Conservation (phyloP, 2,329 filamentous ascomycete genomes). For the Epichloe aotearoae region DNA sequence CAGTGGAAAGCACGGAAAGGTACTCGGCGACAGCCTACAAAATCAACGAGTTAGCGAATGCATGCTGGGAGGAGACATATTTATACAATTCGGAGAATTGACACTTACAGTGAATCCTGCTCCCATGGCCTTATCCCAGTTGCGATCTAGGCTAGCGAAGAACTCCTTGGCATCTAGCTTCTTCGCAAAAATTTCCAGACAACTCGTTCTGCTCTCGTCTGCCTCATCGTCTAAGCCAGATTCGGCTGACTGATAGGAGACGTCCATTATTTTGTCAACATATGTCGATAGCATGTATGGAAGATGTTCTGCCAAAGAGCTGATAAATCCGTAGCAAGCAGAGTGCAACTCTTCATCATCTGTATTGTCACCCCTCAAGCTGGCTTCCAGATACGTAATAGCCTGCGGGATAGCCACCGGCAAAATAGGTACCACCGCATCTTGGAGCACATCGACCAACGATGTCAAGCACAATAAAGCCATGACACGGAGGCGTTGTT, state of each 20-base stretch:
- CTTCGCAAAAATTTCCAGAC: slow-evolving; percentile 61
- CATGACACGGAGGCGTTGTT: slow-evolving; percentile 63
- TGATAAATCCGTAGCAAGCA: slow-evolving; percentile 68
- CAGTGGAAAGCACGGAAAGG: slow-evolving; percentile 53
- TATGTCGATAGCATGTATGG: slow-evolving; percentile 81
- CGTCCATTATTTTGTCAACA: slow-evolving; percentile 55
- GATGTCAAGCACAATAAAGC: slow-evolving; percentile 83
- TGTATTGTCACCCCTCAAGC: slow-evolving; percentile 37
- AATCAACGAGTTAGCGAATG: neutral
- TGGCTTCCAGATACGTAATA: slow-evolving; percentile 56
- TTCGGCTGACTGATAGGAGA: slow-evolving; percentile 60
- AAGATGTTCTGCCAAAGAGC: slow-evolving; percentile 65
- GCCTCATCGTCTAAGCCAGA: slow-evolving; percentile 47
- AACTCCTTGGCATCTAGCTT: slow-evolving; percentile 66
- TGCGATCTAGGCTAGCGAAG: slow-evolving; percentile 58
- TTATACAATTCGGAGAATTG: neutral
- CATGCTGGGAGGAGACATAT: neutral
- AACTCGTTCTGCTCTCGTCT: slow-evolving; percentile 51
- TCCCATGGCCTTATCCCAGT: slow-evolving; percentile 53
- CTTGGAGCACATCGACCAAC: slow-evolving; percentile 74
- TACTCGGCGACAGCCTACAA: slow-evolving; percentile 52
- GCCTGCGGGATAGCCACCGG: slow-evolving; percentile 61
- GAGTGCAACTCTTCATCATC: slow-evolving; percentile 60
- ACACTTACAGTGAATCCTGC: slow-evolving; percentile 47
- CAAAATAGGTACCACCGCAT: slow-evolving; percentile 72